Base-by-base conservation (phyloP, 257 asterid genomes). In the Solanum microdontum region DNA sequence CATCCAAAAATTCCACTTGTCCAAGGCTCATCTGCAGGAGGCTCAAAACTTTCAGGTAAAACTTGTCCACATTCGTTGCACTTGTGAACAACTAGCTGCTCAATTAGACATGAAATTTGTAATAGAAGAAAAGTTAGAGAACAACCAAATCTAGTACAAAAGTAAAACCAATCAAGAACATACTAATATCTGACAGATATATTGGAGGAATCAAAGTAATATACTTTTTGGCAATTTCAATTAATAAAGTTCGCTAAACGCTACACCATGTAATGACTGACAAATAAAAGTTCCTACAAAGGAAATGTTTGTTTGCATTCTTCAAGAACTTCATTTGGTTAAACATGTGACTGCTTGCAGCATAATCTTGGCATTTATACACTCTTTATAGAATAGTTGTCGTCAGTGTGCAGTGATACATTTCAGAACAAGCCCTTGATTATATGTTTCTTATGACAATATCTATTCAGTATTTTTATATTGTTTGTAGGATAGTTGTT, bases 1-100 rank as follows among this genome's bases (percentile, higher is more conserved):
- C 98, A 95, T 66, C 98, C 98, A 32, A 92, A 94, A 73, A 95
- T 93, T 64, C 96, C 98, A 11, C 94, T 90, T 36, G 87, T 91
- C 98, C 98, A 95, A 69, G 93, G 94, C 87, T 95, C 98, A 30
- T 93, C 97, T 24, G 96, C 94, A 1, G 96, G 98, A 33, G 98
- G 98, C 30, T 88, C 85, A 91, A 93, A 93, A 89, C 90, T 91
- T 87, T 93, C 89, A 37, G 98, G 98, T 86, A 95, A 89, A 64
- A 91, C 85, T 90, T 94, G 98, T 86, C 98, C 98, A 86, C 98
- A 95, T 86, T 93, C 94, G 82, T 91, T 92, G 88, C 98, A 95
- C 89, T 84, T 93, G 10, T 93, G 95, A 80, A 93, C 93, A 83
- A 88, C 90, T 55, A 93, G 80, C 98, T 95, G 93, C 85, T 48